phyloP scores from a whole-genome alignment of 257 asterid species.

The Schizonepeta tenuifolia region DNA sequence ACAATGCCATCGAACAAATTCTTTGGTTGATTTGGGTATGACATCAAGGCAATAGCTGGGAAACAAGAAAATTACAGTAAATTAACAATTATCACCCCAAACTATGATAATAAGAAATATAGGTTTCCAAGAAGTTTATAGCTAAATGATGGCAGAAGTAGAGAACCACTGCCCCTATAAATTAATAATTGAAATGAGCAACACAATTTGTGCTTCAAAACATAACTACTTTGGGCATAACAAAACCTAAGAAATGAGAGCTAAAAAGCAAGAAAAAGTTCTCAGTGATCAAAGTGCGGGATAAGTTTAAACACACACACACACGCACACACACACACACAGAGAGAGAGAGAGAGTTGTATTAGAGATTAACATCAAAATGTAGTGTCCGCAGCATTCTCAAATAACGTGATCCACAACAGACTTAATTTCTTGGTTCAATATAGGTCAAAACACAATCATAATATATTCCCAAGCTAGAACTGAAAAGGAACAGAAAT shows the following conservation, averaged over 20 bases:
- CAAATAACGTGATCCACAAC: neutral
- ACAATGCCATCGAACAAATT: constrained; percentile 65
- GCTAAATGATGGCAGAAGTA: neutral
- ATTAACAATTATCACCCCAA: neutral
- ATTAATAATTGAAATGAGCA: neutral
- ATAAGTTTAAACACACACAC: constrained; percentile 6
- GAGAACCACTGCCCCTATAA: neutral
- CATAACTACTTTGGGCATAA: neutral
- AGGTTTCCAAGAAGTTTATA: neutral
- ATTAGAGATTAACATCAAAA: neutral
- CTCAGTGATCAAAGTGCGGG: neutral
- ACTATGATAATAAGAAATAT: neutral
- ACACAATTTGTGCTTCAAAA: neutral
- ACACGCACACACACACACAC: too few relatives aligned
- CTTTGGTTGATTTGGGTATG: constrained; percentile 50
- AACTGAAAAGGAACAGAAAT: neutral
- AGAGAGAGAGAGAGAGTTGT: neutral
- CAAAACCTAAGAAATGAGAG: neutral
- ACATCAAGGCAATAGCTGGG: constrained; percentile 65
- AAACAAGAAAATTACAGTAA: neutral
- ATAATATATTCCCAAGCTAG: neutral
- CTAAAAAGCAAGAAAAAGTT: neutral
- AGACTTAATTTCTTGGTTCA: neutral
- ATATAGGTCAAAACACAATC: neutral
- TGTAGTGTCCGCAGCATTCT: neutral